These are phyloP conservation scores for Stylosanthes scabra DNA, from an alignment of 331 rosid genomes.

Conservation along the genomic window DNA sequence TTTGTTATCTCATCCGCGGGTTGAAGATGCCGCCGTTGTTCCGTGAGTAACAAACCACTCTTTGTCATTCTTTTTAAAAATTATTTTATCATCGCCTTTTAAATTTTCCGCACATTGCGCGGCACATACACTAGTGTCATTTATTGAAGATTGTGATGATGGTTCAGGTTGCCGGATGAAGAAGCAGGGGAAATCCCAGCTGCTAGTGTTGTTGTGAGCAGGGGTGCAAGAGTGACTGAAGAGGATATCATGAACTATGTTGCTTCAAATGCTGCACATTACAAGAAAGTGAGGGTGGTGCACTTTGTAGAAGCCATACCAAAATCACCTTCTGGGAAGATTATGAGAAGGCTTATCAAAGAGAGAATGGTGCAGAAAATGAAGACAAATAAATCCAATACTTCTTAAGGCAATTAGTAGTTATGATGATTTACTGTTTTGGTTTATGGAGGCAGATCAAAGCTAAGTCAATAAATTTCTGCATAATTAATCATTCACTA, in stretches of 20 bases:
- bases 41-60: slow-evolving; percentile 58
- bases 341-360: slow-evolving; percentile 82
- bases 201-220: slow-evolving; percentile 72
- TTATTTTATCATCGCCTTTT: too few relatives aligned
- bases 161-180: slow-evolving; percentile 74
- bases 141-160: not conserved
- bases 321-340: slow-evolving; percentile 90
- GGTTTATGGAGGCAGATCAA: not conserved
- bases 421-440: slow-evolving; percentile 4
- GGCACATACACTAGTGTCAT: not conserved
- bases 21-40: slow-evolving; percentile 95
- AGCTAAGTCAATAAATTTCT: not conserved
- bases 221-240: slow-evolving; percentile 65
- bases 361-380: slow-evolving; percentile 63
- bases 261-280: slow-evolving; percentile 76
- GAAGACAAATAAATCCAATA: slow-evolving; percentile 37
- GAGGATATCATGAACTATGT: slow-evolving; percentile 72
- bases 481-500: not conserved
- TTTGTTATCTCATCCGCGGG: slow-evolving; percentile 74
- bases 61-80: slow-evolving; percentile 2
- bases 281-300: slow-evolving; percentile 82
- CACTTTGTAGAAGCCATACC: slow-evolving; percentile 82
- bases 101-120: too few relatives aligned
- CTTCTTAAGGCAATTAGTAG: not conserved
- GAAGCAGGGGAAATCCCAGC: slow-evolving; percentile 95